Base-by-base conservation (phyloP, 495 filamentous ascomycete genomes). In the Neurospora sp. region DNA sequence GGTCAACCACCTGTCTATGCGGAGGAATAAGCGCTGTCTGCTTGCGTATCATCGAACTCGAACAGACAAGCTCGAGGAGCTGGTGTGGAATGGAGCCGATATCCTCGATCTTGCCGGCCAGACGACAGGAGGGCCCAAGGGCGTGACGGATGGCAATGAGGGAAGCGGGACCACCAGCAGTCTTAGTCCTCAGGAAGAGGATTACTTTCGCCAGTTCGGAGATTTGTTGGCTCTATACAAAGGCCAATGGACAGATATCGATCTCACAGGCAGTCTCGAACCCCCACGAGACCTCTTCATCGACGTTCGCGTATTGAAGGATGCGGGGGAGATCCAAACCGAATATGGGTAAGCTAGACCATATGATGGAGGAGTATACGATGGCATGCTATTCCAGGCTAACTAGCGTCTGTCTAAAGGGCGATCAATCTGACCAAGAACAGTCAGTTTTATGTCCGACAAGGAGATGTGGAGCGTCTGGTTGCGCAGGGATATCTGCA, bases 291-390 rank as follows among this genome's bases (percentile, higher is more conserved):
- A 99, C 84, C 83, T 99, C 70, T 99, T 99, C 80, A 96, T 99
- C 80, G 96, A 99, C 82, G 96, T 99, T 70, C 85, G 96, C 72
- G 96, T 98, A 71, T 82, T 99, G 75, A 97, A 96, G 80, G 96
- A 99, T 85, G 96, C 95, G 59, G 96, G 96, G 35, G 96, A 98
- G 85, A 97, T 99, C 75, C 96, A 99, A 84, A 99, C 96, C 12
- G 96, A 99, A 85, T 99, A 98, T 82, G 96, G 96, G 93, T 98
- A 88, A 80, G 89, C 82, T 73, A 59, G 9, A 5, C 23, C 6
- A 44, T 14, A 41, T 39, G 39, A 66, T 70, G 46, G 71, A 31
- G 46, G 31, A 70, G 7, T 70, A 54, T 1, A 37, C 10, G 27
- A 35, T 37, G 54, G 44, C 12, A 27, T n/a, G 3, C 3, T 1